Conservation (phyloP, 495 filamentous ascomycete genomes). For the Penicillium coprophilum region DNA sequence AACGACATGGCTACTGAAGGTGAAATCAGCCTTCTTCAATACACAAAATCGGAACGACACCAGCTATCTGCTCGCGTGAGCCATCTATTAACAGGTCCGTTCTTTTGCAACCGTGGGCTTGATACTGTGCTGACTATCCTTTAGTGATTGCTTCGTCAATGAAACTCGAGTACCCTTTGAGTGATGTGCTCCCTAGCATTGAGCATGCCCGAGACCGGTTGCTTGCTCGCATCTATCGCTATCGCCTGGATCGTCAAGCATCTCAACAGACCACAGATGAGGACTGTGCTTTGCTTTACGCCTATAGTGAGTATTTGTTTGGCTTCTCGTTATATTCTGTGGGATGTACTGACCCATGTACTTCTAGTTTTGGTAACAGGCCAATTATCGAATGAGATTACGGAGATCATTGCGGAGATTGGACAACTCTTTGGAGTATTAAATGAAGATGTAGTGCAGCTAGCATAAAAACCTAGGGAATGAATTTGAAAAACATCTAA, state of each 20-base stretch:
- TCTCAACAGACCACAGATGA: slow-evolving; percentile 57
- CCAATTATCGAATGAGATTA: slow-evolving; percentile 53
- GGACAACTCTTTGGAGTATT: slow-evolving; percentile 67
- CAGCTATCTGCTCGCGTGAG: slow-evolving; percentile 83
- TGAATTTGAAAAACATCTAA: not conserved
- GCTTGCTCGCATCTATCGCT: slow-evolving; percentile 86
- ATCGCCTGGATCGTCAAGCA: slow-evolving; percentile 65
- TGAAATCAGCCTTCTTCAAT: slow-evolving; percentile 73
- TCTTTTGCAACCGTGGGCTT: not conserved
- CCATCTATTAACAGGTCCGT: slow-evolving; percentile 80
- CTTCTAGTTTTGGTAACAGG: slow-evolving; percentile 52
- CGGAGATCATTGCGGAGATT: slow-evolving; percentile 49
- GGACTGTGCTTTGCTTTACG: slow-evolving; percentile 70
- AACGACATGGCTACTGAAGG: slow-evolving; percentile 73
- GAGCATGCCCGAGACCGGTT: slow-evolving; percentile 76
- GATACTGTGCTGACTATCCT: slow-evolving; percentile 16
- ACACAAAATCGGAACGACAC: slow-evolving; percentile 75
- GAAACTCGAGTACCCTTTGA: slow-evolving; percentile 90
- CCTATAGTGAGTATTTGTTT: slow-evolving; percentile 56
- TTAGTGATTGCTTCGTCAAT: slow-evolving; percentile 85
- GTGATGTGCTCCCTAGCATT: slow-evolving; percentile 80
- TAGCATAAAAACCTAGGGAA: slow-evolving; percentile 32
- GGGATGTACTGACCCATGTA: slow-evolving; percentile 4
- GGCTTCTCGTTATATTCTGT: not conserved
- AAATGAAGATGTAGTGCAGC: slow-evolving; percentile 68